Evolutionary conservation across 352 stramenopile species (phyloP).

Genomic region (Globisporangium barbulae): DNA sequence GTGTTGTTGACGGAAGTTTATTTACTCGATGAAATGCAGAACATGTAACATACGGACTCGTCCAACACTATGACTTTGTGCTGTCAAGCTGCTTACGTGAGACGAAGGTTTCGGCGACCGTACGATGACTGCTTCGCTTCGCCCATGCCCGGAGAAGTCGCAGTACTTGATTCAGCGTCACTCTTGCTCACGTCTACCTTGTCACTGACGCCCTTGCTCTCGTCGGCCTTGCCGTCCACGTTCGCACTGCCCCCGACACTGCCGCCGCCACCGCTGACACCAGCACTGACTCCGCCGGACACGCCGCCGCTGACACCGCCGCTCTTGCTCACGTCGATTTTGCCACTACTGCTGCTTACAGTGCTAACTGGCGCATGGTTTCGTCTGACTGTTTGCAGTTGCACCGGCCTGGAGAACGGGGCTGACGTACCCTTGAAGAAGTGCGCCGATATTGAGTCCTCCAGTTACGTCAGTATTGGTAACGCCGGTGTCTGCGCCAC

Average conservation of each 20-base stretch:
- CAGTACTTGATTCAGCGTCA: too few species aligned
- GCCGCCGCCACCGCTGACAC: background rate
- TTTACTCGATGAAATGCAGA: too few species aligned
- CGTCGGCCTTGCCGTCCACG: background rate
- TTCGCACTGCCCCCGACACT: background rate
- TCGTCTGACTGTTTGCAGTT: background rate
- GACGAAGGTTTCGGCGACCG: background rate
- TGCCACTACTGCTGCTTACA: background rate
- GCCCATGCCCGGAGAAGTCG: background rate
- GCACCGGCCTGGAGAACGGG: background rate
- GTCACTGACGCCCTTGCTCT: too few species aligned
- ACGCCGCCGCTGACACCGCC: background rate
- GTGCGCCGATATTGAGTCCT: background rate
- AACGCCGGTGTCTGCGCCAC: background rate
- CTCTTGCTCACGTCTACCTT: background rate
- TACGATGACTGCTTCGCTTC: background rate
- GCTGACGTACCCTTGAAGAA: background rate
- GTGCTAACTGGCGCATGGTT: background rate
- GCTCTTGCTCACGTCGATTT: background rate
- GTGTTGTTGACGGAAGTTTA: too few species aligned
- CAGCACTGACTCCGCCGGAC: background rate
- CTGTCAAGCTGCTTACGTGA: background rate
- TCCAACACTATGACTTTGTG: too few species aligned
- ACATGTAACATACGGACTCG: too few species aligned
- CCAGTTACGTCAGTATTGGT: background rate